Conservation (phyloP, 1,284 basidiomycete genomes). For the Tilletia indica region DNA sequence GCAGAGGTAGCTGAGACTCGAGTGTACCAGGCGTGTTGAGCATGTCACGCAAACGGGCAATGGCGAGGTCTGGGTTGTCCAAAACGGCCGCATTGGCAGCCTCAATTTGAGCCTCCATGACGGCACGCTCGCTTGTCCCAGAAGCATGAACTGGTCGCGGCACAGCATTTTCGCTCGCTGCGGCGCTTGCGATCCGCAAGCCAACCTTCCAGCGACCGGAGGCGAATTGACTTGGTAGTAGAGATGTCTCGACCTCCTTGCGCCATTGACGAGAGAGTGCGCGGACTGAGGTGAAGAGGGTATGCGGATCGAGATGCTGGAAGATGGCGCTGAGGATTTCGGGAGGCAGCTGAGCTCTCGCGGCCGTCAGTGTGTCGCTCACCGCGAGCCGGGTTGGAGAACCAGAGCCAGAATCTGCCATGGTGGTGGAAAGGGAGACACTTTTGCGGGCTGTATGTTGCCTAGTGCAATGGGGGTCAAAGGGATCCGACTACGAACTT, state of each 20-base stretch:
- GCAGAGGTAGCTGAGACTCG: conserved; percentile 8
- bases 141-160: neutral
- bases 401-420: too few species aligned
- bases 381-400: too few species aligned
- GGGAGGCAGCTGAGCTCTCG: conserved; percentile 29
- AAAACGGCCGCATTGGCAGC: conserved; percentile 10
- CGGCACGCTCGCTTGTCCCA: conserved; percentile 7
- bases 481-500: too few species aligned
- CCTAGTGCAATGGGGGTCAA: too few species aligned
- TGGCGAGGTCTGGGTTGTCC: conserved; percentile 5
- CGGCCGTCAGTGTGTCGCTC: too few species aligned
- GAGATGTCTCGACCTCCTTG: conserved; percentile 35
- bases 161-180: conserved; percentile 22
- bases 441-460: too few species aligned
- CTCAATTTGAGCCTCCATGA: neutral
- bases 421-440: too few species aligned
- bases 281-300: conserved; percentile 44
- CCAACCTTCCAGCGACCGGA: conserved; percentile 29
- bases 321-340: conserved; percentile 48
- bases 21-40: conserved; percentile 14
- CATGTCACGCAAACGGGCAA: neutral
- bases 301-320: conserved; percentile 46
- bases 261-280: conserved; percentile 40
- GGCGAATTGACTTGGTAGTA: conserved; percentile 38
- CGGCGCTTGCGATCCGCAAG: conserved; percentile 30